Evolutionary conservation across 768 basidiomycete species (phyloP).

Genomic region (Mycena galopus): DNA sequence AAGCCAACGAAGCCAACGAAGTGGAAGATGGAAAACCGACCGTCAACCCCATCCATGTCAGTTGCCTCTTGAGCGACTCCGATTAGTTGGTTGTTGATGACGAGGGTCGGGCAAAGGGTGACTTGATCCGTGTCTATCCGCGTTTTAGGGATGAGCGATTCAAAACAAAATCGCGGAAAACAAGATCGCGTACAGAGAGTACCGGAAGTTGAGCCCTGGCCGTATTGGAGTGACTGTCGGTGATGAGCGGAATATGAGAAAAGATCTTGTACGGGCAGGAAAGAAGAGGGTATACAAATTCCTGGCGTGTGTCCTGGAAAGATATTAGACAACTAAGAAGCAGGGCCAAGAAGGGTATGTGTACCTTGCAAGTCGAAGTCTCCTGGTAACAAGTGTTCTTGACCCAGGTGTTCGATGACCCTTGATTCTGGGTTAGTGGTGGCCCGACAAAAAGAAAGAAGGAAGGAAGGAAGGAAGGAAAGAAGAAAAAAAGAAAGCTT

Average conservation of each 20-base stretch:
- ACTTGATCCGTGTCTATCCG: slow-evolving; percentile 21
- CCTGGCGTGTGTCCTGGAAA: slow-evolving; percentile 26
- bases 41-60: slow-evolving; percentile 49
- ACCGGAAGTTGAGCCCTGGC: slow-evolving; percentile 60
- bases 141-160: neutral
- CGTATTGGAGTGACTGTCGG: slow-evolving; percentile 58
- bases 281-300: slow-evolving; percentile 19
- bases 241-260: neutral
- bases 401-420: slow-evolving; percentile 69
- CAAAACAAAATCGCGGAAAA: neutral
- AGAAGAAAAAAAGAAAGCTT: neutral
- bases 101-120: slow-evolving; percentile 46
- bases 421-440: neutral
- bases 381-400: slow-evolving; percentile 47
- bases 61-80: slow-evolving; percentile 53
- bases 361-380: slow-evolving; percentile 52
- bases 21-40: neutral
- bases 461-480: neutral
- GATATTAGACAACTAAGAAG: neutral
- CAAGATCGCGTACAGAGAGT: slow-evolving; percentile 23
- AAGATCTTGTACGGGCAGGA: neutral
- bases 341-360: neutral
- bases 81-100: slow-evolving; percentile 59
- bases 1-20: neutral
- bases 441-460: neutral